Evolutionary conservation across 495 filamentous ascomycete genomes (phyloP).

Genomic region (Oleoguttula mirabilis): DNA sequence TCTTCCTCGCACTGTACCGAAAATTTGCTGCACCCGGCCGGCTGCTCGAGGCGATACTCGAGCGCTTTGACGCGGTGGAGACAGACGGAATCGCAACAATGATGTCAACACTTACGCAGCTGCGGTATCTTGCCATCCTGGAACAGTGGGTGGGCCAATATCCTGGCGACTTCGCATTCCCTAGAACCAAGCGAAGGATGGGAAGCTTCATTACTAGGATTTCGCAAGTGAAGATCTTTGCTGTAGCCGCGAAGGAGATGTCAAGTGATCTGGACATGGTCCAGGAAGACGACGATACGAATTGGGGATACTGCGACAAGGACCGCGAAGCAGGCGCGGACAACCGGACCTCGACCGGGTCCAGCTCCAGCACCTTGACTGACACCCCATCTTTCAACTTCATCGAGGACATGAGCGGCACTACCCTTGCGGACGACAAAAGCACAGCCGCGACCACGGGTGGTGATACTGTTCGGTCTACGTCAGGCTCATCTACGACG

Average conservation of each 20-base stretch:
- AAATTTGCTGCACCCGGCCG: slow-evolving; percentile 76
- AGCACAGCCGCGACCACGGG: slow-evolving; percentile 17
- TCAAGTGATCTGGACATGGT: slow-evolving; percentile 49
- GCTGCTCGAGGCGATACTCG: slow-evolving; percentile 60
- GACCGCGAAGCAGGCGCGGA: slow-evolving; percentile 13
- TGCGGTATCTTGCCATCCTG: slow-evolving; percentile 69
- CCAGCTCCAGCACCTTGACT: slow-evolving; percentile 5
- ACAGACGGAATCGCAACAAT: slow-evolving; percentile 45
- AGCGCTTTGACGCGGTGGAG: slow-evolving; percentile 53
- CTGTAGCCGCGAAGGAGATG: slow-evolving; percentile 74
- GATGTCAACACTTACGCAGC: slow-evolving; percentile 62
- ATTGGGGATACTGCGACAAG: slow-evolving; percentile 30
- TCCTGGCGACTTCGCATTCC: slow-evolving; percentile 81
- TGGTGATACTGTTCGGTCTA: slow-evolving; percentile 5
- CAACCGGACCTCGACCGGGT: neutral
- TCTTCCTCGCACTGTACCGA: slow-evolving; percentile 89
- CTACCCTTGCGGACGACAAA: slow-evolving; percentile 13
- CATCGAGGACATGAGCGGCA: slow-evolving; percentile 15
- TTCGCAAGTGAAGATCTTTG: slow-evolving; percentile 59
- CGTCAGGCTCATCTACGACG: slow-evolving; percentile 16
- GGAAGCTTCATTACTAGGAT: slow-evolving; percentile 59
- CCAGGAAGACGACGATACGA: slow-evolving; percentile 31
- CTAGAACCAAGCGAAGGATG: slow-evolving; percentile 57
- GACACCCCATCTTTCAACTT: slow-evolving; percentile 2
- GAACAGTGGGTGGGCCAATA: slow-evolving; percentile 84